Conservation (phyloP, 768 basidiomycete species). For the Zangia roseola region DNA sequence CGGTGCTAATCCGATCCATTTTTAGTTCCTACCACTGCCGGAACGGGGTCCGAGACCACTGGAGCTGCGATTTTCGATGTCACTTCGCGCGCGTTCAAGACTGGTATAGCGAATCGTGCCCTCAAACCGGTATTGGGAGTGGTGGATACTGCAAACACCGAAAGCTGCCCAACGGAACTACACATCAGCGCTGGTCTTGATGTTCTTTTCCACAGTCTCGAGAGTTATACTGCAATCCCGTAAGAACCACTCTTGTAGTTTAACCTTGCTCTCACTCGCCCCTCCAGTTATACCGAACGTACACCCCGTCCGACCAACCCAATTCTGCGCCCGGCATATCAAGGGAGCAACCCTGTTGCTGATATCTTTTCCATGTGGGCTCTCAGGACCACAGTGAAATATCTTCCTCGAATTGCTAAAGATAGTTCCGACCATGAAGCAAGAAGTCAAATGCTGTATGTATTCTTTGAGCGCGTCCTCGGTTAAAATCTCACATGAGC, state of each 20-base stretch:
- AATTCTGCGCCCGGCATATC: slow-evolving; percentile 86
- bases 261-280: slow-evolving; percentile 4
- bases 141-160: slow-evolving; percentile 88
- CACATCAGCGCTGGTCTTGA: slow-evolving; percentile 95
- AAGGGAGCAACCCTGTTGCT: slow-evolving; percentile 91
- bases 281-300: slow-evolving; percentile 79
- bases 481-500: not conserved
- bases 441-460: slow-evolving; percentile 86
- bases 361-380: slow-evolving; percentile 98
- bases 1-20: not conserved
- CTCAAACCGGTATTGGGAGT: slow-evolving; percentile 88
- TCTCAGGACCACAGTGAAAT: slow-evolving; percentile 80
- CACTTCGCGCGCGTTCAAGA: slow-evolving; percentile 91
- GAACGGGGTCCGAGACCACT: slow-evolving; percentile 94
- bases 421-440: slow-evolving; percentile 80
- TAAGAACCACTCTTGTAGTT: slow-evolving; percentile 37
- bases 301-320: slow-evolving; percentile 89
- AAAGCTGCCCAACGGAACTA: slow-evolving; percentile 85
- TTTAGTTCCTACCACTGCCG: slow-evolving; percentile 70
- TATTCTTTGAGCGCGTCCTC: not conserved
- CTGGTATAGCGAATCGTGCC: slow-evolving; percentile 91
- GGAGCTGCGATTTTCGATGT: slow-evolving; percentile 94
- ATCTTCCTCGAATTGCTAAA: slow-evolving; percentile 83
- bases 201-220: slow-evolving; percentile 93
- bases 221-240: slow-evolving; percentile 94